A percentile compares a stretch with the other conserved stretches of the same genome.
Conservation (phyloP, 1,284 basidiomycete genomes). For the Cryptococcus sp. region DNA sequence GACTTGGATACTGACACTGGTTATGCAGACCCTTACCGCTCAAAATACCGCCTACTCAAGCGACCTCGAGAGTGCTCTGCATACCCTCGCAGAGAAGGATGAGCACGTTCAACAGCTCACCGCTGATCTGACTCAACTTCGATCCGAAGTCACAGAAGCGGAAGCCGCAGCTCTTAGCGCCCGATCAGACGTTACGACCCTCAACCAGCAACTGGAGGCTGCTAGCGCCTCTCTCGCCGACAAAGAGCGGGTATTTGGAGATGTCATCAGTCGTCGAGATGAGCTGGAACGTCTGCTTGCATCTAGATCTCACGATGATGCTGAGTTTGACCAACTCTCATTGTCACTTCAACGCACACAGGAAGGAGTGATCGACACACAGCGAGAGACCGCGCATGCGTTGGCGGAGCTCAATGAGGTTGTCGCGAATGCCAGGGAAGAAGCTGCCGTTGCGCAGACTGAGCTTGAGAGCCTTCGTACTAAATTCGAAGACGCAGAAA, state of each 20-base stretch:
- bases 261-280: neutral
- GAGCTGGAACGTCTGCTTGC: constrained; percentile 6
- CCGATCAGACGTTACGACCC: neutral
- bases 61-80: constrained; percentile 9
- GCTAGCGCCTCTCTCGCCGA: neutral
- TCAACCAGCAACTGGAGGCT: neutral
- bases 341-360: neutral
- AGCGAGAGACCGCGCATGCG: neutral
- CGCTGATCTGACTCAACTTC: constrained; percentile 5
- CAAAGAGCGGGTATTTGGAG: constrained; percentile 6
- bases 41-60: constrained; percentile 1
- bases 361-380: neutral
- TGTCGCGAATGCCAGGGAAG: neutral
- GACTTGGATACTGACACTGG: too few relatives aligned
- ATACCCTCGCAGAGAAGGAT: constrained; percentile 5
- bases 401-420: neutral
- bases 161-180: neutral
- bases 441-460: neutral
- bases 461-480: too few relatives aligned
- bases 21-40: neutral
- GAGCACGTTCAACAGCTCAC: constrained; percentile 5
- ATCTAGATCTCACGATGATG: constrained; percentile 12
- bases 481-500: too few relatives aligned
- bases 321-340: constrained; percentile 4
- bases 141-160: neutral